Percentiles rank a stretch among this genome's conserved stretches.
These are phyloP conservation scores for Diplodia scrobiculata DNA, from an alignment of 2,329 filamentous ascomycete genomes.

Conservation along the genomic window DNA sequence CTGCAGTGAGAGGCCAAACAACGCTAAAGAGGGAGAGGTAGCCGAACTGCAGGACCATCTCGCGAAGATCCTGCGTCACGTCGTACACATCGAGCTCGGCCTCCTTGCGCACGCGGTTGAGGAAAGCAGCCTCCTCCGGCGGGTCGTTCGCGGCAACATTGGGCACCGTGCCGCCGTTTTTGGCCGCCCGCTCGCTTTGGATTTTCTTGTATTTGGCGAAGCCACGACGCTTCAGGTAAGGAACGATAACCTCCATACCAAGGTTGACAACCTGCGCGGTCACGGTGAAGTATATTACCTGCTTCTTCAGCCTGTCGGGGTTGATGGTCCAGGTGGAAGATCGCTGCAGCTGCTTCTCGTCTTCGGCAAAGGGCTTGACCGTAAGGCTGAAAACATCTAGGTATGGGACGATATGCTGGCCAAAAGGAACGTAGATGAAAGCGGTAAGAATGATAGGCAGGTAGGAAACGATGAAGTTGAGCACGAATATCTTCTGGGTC, in stretches of 20 bases:
- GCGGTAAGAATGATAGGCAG: slow-evolving; percentile 88
- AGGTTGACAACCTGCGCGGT: slow-evolving; percentile 91
- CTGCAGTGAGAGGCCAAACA: slow-evolving; percentile 88
- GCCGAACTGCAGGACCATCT: slow-evolving; percentile 89
- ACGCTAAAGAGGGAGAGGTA: slow-evolving; percentile 91
- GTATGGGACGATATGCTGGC: slow-evolving; percentile 77
- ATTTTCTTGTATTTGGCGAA: slow-evolving; percentile 78
- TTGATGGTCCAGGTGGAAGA: slow-evolving; percentile 71
- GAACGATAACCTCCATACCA: slow-evolving; percentile 79
- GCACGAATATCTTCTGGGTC: slow-evolving; percentile 88
- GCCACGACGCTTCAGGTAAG: slow-evolving; percentile 77
- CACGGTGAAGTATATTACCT: slow-evolving; percentile 95
- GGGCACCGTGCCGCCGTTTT: slow-evolving; percentile 56
- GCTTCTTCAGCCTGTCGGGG: slow-evolving; percentile 76
- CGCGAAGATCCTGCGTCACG: slow-evolving; percentile 84
- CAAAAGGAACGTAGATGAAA: slow-evolving; percentile 93
- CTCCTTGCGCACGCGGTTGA: slow-evolving; percentile 79
- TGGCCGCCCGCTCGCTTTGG: slow-evolving; percentile 61
- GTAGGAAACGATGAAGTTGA: slow-evolving; percentile 97
- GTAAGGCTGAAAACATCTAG: slow-evolving; percentile 78
- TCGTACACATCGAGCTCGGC: slow-evolving; percentile 82
- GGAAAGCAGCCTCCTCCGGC: slow-evolving; percentile 76
- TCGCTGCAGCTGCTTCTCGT: slow-evolving; percentile 67
- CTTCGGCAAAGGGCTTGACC: slow-evolving; percentile 72
- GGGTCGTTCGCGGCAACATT: slow-evolving; percentile 62